Evolutionary conservation across 306 rosid species (phyloP).

Genomic region (Lathyrus oleraceus): DNA sequence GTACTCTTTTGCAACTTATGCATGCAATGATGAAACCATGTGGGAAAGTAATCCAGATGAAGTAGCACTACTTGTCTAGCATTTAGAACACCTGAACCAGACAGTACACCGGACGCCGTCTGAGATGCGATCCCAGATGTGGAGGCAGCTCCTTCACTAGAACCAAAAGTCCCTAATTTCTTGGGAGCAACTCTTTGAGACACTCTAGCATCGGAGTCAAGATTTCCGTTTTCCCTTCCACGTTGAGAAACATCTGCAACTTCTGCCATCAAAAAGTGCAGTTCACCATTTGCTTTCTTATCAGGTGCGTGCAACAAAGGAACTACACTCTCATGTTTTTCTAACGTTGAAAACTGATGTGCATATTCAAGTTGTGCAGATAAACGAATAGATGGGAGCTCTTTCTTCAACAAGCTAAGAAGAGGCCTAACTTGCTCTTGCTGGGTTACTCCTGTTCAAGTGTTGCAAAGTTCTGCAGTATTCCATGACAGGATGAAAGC

Average conservation of each 20-base stretch:
- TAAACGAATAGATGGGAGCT: slow-evolving; percentile 87
- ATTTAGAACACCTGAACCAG: slow-evolving; percentile 98
- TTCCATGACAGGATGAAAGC: no score
- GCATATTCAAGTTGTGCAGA: slow-evolving; percentile 98
- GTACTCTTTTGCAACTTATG: slow-evolving; percentile 94
- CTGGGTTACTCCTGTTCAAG: no score
- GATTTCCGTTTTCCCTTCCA: slow-evolving; percentile 85
- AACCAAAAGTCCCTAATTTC: slow-evolving; percentile 65
- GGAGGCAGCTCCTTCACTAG: slow-evolving; percentile 84
- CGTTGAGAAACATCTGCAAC: slow-evolving; percentile 95
- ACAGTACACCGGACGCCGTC: slow-evolving; percentile 95
- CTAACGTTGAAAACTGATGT: slow-evolving; percentile 83
- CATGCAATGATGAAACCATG: slow-evolving; percentile 89
- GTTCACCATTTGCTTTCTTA: slow-evolving; percentile 87
- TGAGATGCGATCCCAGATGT: slow-evolving; percentile 90
- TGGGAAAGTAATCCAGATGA: slow-evolving; percentile 96
- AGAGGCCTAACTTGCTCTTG: no score
- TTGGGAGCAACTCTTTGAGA: slow-evolving; percentile 65
- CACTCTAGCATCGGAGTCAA: slow-evolving; percentile 68
- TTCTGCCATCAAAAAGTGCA: slow-evolving; percentile 94
- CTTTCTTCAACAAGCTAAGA: slow-evolving; percentile 95
- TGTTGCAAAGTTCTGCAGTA: no score
- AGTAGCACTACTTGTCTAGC: slow-evolving; percentile 96
- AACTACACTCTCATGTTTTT: slow-evolving; percentile 92
- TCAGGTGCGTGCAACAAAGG: slow-evolving; percentile 92